Percentiles rank a stretch among this genome's conserved stretches.
Evolutionary conservation across 164 flowering plant species (phyloP).

Genomic region (Sedum album): DNA sequence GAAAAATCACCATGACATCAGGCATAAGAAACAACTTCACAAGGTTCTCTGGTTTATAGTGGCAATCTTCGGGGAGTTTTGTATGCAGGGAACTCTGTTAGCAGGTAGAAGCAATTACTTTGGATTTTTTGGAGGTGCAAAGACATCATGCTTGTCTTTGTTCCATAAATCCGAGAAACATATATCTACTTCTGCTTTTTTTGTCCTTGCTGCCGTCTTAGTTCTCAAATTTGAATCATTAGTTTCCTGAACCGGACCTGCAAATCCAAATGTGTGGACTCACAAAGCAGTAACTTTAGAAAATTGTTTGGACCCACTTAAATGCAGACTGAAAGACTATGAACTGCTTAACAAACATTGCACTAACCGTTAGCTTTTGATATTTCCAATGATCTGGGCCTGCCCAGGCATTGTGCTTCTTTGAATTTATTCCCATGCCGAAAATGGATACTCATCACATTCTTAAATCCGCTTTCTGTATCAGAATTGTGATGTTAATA

Average conservation of each 20-base stretch:
- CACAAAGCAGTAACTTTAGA: neutral
- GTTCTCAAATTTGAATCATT: slow-evolving; percentile 31
- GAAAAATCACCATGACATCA: slow-evolving; percentile 49
- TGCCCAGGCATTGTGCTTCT: slow-evolving; percentile 85
- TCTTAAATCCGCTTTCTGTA: slow-evolving; percentile 41
- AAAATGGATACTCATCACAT: slow-evolving; percentile 45
- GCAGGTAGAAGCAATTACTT: slow-evolving; percentile 63
- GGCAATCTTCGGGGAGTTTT: slow-evolving; percentile 93
- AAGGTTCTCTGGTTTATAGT: slow-evolving; percentile 91
- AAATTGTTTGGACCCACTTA: neutral
- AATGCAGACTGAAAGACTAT: neutral
- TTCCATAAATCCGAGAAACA: slow-evolving; percentile 57
- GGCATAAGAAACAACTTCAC: slow-evolving; percentile 92
- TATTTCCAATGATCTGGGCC: slow-evolving; percentile 99
- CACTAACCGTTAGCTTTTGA: slow-evolving; percentile 51
- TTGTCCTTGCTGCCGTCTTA: slow-evolving; percentile 45
- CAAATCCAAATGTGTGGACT: slow-evolving; percentile 11
- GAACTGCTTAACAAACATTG: neutral
- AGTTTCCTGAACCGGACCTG: slow-evolving; percentile 41
- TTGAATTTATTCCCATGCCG: slow-evolving; percentile 54
- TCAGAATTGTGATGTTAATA: slow-evolving; percentile 30
- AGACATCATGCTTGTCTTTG: slow-evolving; percentile 48
- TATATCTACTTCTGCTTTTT: slow-evolving; percentile 50
- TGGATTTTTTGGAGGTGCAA: slow-evolving; percentile 78
- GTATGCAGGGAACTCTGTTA: slow-evolving; percentile 50